A percentile compares a stretch with the other conserved stretches of the same genome.
Conservation (phyloP, 2,329 filamentous ascomycete genomes). For the Aspergillus neoniger region DNA sequence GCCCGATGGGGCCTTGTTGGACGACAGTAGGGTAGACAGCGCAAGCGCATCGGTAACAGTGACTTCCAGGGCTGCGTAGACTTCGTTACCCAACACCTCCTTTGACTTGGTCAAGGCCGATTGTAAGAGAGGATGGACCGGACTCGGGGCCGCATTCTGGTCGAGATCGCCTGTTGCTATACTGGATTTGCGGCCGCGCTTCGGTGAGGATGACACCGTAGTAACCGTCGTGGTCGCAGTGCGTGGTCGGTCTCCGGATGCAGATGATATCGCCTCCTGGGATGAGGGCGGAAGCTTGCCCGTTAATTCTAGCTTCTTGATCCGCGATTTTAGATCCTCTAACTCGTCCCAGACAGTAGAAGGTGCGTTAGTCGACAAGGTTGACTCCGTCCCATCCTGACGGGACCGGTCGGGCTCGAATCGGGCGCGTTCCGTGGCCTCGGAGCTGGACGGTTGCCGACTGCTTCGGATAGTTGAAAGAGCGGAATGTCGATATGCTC, state of each 20-base stretch:
- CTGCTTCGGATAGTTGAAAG: conserved; percentile 39
- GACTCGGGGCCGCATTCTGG: conserved; percentile 46
- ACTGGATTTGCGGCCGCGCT: conserved; percentile 62
- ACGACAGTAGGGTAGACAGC: conserved; percentile 76
- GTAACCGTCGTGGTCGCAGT: conserved; percentile 91
- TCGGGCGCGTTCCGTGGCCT: conserved; percentile 36
- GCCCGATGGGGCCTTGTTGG: conserved; percentile 62
- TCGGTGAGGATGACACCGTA: conserved; percentile 86
- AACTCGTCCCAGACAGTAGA: conserved; percentile 98
- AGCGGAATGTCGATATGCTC: conserved; percentile 36
- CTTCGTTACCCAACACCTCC: conserved; percentile 65
- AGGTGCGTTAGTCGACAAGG: conserved; percentile 80
- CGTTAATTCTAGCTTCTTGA: conserved; percentile 84
- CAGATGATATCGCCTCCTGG: conserved; percentile 72
- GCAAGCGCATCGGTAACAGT: conserved; percentile 79
- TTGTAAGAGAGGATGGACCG: conserved; percentile 75
- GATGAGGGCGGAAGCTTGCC: conserved; percentile 84
- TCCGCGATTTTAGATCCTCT: conserved; percentile 90
- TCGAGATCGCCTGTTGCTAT: conserved; percentile 37
- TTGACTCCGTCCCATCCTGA: conserved; percentile 77
- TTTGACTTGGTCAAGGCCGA: conserved; percentile 80
- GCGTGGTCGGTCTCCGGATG: conserved; percentile 76
- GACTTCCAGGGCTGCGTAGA: conserved; percentile 78
- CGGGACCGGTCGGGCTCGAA: conserved; percentile 38
- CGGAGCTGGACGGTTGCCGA: conserved; percentile 38